Conservation (phyloP, 495 filamentous ascomycete genomes). For the Extremus antarcticus region DNA sequence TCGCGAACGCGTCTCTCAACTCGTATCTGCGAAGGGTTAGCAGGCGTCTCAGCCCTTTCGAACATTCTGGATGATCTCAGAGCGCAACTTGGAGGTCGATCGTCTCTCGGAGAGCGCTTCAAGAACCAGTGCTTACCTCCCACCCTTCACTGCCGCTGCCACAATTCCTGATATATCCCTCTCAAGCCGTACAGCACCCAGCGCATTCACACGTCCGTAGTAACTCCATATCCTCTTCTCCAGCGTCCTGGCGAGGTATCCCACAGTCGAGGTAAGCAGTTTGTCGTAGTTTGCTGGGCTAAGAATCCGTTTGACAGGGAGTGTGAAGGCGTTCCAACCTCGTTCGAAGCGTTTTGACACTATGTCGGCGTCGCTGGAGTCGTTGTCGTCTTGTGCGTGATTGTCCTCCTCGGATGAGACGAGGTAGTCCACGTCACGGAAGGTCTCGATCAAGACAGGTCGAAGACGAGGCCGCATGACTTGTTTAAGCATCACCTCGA, state of each 20-base stretch:
- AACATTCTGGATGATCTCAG: too few relatives aligned
- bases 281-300: constrained; percentile 58
- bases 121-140: too few relatives aligned
- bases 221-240: constrained; percentile 89
- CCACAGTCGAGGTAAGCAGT: constrained; percentile 59
- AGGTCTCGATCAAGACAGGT: constrained; percentile 74
- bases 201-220: constrained; percentile 64
- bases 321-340: constrained; percentile 75
- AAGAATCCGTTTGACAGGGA: constrained; percentile 74
- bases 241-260: constrained; percentile 61
- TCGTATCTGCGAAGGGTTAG: constrained; percentile 70
- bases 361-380: constrained; percentile 39
- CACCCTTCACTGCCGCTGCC: constrained; percentile 60
- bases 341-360: constrained; percentile 66
- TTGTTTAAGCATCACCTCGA: constrained; percentile 75
- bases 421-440: constrained; percentile 80
- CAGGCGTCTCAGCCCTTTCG: too few relatives aligned
- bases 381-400: constrained; percentile 19
- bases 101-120: too few relatives aligned
- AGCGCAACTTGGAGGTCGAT: too few relatives aligned
- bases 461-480: constrained; percentile 79
- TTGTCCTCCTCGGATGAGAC: constrained; percentile 40
- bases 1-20: constrained; percentile 67
- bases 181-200: constrained; percentile 81
- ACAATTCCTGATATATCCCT: constrained; percentile 76